A percentile compares a stretch with the other conserved stretches of the same genome.
Evolutionary conservation across 2,329 filamentous ascomycete genomes (phyloP).

Genomic region (Aquanectria penicillioides): DNA sequence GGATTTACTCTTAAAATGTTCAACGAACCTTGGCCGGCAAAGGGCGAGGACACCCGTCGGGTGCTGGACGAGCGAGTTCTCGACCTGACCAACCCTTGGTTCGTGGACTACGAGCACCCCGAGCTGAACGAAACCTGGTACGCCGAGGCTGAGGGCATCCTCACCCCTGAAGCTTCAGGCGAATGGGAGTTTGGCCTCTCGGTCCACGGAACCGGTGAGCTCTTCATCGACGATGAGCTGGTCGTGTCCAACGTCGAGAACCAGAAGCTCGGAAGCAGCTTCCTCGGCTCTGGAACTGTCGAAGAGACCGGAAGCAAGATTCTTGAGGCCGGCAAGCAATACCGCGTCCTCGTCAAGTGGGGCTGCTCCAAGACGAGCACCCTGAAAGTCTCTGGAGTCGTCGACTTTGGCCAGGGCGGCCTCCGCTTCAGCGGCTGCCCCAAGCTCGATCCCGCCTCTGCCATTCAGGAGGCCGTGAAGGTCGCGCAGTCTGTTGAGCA

Average conservation of each 20-base stretch:
- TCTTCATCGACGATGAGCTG: conserved; percentile 46
- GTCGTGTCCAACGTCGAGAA: conserved; percentile 43
- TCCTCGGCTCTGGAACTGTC: conserved; percentile 47
- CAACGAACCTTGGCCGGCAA: conserved; percentile 25
- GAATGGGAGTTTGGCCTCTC: conserved; percentile 47
- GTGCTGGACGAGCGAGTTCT: conserved; percentile 36
- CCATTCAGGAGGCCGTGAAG: conserved; percentile 23
- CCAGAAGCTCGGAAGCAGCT: conserved; percentile 46
- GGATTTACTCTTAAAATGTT: conserved; percentile 42
- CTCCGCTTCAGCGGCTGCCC: conserved; percentile 28
- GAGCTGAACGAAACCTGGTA: conserved; percentile 37
- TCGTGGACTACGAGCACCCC: conserved; percentile 40
- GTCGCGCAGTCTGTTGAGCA: conserved; percentile 24
- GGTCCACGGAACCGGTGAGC: conserved; percentile 45
- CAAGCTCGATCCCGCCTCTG: conserved; percentile 17
- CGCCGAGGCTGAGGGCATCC: conserved; percentile 35
- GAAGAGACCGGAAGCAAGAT: conserved; percentile 40
- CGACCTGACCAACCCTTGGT: conserved; percentile 37
- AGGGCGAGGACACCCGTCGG: background rate
- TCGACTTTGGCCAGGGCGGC: conserved; percentile 28
- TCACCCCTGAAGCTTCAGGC: conserved; percentile 32
- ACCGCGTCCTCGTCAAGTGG: conserved; percentile 26
- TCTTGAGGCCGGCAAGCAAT: conserved; percentile 23
- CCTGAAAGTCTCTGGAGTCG: conserved; percentile 21
- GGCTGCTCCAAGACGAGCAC: conserved; percentile 21